Evolutionary conservation across 257 asterid genomes (phyloP).

Genomic region (Jaltomata sinuosa): DNA sequence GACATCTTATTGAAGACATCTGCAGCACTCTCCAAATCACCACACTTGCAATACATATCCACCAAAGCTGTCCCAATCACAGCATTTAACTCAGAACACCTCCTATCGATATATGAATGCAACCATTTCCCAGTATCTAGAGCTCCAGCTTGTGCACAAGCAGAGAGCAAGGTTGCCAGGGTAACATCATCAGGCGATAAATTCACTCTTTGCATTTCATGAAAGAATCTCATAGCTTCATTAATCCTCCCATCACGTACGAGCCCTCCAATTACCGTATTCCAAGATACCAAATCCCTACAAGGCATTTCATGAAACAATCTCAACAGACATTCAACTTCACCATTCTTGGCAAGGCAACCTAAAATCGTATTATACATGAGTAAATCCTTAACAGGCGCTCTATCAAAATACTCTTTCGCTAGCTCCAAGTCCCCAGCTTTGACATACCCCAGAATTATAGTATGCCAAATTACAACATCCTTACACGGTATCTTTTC

Average conservation of each 20-base stretch:
- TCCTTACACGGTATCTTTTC: constrained; percentile 9
- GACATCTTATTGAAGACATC: constrained; percentile 7
- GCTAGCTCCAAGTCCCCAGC: constrained; percentile 7
- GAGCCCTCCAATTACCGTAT: constrained; percentile 11
- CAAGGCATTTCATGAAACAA: constrained; percentile 8
- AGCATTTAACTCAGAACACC: not conserved
- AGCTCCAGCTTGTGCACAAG: constrained; percentile 18
- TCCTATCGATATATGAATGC: constrained; percentile 9
- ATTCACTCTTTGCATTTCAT: constrained; percentile 6
- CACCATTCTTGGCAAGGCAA: constrained; percentile 10
- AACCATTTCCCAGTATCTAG: constrained; percentile 8
- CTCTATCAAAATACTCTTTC: constrained; percentile 2
- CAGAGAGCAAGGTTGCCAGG: constrained; percentile 4
- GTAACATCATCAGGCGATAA: constrained; percentile 12
- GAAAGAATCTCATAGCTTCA: constrained; percentile 10
- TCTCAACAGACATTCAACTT: not conserved
- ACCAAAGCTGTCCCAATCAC: constrained; percentile 9
- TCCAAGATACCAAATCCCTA: constrained; percentile 15
- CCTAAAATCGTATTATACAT: constrained; percentile 12
- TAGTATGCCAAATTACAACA: constrained; percentile 9
- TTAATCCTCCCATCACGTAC: constrained; percentile 11
- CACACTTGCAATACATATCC: constrained; percentile 13
- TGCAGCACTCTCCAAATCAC: constrained; percentile 9
- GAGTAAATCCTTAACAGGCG: constrained; percentile 12
- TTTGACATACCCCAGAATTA: constrained; percentile 7